Base-by-base conservation (phyloP, 1,139 yeast species). In the Casaregolazyma lundiana region DNA sequence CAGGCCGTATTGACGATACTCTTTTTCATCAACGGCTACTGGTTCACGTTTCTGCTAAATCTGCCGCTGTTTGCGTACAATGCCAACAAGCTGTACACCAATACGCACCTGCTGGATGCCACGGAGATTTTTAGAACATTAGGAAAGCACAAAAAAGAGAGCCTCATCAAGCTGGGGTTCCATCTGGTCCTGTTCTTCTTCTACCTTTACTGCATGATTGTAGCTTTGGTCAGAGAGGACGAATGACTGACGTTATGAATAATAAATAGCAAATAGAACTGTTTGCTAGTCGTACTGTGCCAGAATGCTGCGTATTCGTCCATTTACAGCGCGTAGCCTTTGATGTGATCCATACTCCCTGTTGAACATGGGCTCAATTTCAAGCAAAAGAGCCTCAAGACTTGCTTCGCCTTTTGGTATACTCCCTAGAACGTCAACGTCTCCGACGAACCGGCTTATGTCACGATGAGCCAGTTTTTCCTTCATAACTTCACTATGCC, bases 61-160 rank as follows among this genome's bases (percentile, higher is more conserved):
- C 71, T 85, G 57, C 98, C 98, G 43, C 73, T 94, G 54, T 70
- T 88, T 50, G 95, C 92, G 37, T 89, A 49, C 47, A 59, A 58
- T 42, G 54, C 51, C 38, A 52, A 54, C 50, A 53, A 55, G 34
- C 45, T 61, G 36, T 57, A 59, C 47, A 58, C 59, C 52, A 66
- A 65, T 52, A 84, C 84, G 66, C 92, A 92, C 66, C 72, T 88
- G 54, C 78, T 94, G 67, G 99, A 92, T 69, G 98, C 98, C 50
- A 92, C 99, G 42, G 98, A 92, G 71, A 94, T 92, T 62, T 92
- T 92, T 72, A 82, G 97, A 73, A 90, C 97, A 43, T 76, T 94
- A 63, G 80, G 88, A 57, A 86, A 84, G 63, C 96, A 92, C 72
- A 92, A 94, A 79, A 85, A 83, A 68, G 97, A 89, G 70, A 78